phyloP scores from a whole-genome alignment of 352 stramenopile genomes.

The Phytophthora ohioensis region DNA sequence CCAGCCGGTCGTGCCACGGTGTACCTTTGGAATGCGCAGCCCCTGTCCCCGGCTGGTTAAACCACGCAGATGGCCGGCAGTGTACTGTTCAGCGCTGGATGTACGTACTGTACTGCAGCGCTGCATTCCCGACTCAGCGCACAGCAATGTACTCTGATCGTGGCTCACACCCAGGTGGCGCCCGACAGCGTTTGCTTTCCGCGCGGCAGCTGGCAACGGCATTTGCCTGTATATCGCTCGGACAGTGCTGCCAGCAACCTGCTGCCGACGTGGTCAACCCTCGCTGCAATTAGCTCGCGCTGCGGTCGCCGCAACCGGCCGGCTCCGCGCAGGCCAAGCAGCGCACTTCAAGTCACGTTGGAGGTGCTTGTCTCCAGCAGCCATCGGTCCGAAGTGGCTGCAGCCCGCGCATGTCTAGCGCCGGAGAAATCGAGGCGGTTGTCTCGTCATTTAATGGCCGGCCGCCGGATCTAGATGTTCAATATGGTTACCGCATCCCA shows the following conservation, averaged over 20 bases:
- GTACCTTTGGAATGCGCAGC: constrained; percentile 15
- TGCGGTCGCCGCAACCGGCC: constrained; percentile 18
- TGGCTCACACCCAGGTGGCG: background rate
- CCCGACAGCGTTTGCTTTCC: constrained; percentile 4
- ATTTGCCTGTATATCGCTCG: background rate
- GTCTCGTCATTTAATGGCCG: constrained; percentile 8
- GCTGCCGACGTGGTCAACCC: background rate
- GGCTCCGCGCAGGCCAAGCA: constrained; percentile 7
- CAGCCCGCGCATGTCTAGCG: constrained; percentile 15
- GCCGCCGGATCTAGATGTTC: background rate
- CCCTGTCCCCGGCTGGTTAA: constrained; percentile 12
- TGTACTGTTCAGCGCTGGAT: background rate
- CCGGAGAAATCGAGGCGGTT: constrained; percentile 9
- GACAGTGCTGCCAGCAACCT: background rate
- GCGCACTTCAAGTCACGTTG: constrained; percentile 30
- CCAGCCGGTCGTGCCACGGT: constrained; percentile 8
- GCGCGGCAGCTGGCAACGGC: constrained; percentile 14
- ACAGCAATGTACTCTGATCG: background rate
- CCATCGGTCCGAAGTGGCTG: constrained; percentile 7
- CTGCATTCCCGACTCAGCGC: too few species aligned
- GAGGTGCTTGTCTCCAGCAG: constrained; percentile 2
- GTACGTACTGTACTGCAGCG: background rate
- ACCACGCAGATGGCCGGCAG: constrained; percentile 7
- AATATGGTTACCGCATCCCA: constrained; percentile 23
- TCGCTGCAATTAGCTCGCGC: constrained; percentile 20